Base-by-base conservation (phyloP, 306 rosid genomes). In the Corylus heterophylla region DNA sequence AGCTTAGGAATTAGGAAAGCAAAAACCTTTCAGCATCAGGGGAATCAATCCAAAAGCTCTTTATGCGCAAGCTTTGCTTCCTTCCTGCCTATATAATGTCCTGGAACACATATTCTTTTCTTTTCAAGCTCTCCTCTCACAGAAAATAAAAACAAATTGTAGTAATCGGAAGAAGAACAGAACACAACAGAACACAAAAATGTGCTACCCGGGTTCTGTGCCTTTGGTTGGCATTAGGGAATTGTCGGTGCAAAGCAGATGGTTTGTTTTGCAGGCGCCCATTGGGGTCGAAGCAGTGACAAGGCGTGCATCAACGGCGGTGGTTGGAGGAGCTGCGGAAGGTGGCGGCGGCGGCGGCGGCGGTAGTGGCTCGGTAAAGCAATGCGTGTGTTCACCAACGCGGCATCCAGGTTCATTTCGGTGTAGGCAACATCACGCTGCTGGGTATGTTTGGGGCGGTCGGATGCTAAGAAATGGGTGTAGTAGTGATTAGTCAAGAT, bases 321-420 rank as follows among this genome's bases (percentile, higher is more conserved):
- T 9, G 74, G 56, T 35, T 8, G 61, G 61, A 47, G 86, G 81
- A 54, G 78, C 67, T 39, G 84, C 56, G 14, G 80, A 54, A 1
- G 73, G 76, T 8, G 70, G 71, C 2, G 75, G 49, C 0, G 35
- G 44, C n/a, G 45, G 45, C 8, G 8, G 82, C 0, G 81, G 45
- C 0, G 35, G 44, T 35, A 48, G 54, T 1, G 83, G 74, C 68
- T 50, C 78, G 0, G 25, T 8, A 7, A 82, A 78, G 84, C 85
- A 66, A 29, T 92, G 98, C 35, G 59, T 84, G 78, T 92, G 98
- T 74, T 94, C 98, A 11, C 97, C 97, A 51, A 90, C 97, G 2
- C 79, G 52, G 76, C 97, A 94, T 81, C 97, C 94, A 0, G 97
- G 97, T 18, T 92, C 98, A 37, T 94, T 92, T 77, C 91, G 97